phyloP scores from a whole-genome alignment of 192 early-diverging fungal species.

The Backusella tuberculispora region DNA sequence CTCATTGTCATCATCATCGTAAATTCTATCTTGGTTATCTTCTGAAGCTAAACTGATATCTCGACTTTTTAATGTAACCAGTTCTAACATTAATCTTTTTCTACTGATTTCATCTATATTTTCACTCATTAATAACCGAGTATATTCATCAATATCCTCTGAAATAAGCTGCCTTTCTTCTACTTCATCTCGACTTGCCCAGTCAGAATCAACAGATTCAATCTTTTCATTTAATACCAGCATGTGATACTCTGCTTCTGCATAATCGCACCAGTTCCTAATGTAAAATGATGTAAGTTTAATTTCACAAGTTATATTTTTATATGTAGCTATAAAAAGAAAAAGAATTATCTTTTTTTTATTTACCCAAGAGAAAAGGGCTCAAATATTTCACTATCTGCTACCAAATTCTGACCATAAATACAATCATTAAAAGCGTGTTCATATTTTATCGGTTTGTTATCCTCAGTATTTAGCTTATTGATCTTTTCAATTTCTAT shows the following conservation, averaged over 20 bases:
- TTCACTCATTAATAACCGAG: background rate
- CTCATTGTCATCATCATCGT: background rate
- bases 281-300: background rate
- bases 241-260: slow-evolving; percentile 6
- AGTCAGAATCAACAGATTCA: background rate
- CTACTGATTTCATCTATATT: background rate
- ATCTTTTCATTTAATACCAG: slow-evolving; percentile 1
- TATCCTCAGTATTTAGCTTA: background rate
- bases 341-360: background rate
- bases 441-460: background rate
- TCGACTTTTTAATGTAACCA: background rate
- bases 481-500: background rate
- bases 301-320: background rate
- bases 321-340: background rate
- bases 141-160: background rate
- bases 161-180: background rate
- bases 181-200: background rate
- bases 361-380: background rate
- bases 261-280: slow-evolving; percentile 16
- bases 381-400: background rate
- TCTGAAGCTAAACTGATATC: background rate
- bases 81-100: background rate
- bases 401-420: background rate
- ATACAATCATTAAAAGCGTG: background rate
- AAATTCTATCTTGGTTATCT: background rate